These are phyloP conservation scores for Phaffomyces antillensis DNA, from an alignment of 805 yeast species.

Conservation along the genomic window DNA sequence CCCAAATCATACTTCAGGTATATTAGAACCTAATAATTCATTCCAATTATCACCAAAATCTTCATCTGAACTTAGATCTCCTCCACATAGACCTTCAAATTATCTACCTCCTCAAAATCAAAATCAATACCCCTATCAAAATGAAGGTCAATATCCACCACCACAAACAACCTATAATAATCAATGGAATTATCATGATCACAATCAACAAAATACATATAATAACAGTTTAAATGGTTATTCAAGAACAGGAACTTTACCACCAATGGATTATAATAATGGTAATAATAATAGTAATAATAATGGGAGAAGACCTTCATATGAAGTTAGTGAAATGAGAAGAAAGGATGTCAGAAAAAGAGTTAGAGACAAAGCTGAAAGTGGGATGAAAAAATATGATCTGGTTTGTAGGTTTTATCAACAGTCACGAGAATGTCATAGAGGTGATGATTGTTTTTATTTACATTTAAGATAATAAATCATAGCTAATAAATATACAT, in stretches of 20 bases:
- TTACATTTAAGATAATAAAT: constrained; percentile 1
- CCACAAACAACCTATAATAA: no score
- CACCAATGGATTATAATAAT: background rate
- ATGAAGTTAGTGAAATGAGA: constrained; percentile 1
- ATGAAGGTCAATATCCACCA: no score
- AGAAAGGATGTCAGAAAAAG: constrained; percentile 4
- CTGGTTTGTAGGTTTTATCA: constrained; percentile 1
- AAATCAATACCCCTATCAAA: background rate
- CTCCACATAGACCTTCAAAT: background rate
- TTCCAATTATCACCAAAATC: no score
- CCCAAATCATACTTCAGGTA: background rate
- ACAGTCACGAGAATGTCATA: background rate
- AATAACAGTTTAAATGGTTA: no score
- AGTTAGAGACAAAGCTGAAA: background rate
- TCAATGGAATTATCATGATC: no score
- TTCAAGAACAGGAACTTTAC: background rate
- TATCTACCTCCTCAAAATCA: background rate
- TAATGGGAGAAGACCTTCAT: no score
- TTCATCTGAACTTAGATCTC: no score
- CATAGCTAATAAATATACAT: background rate
- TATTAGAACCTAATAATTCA: background rate
- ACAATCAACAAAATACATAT: no score
- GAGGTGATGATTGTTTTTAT: constrained; percentile 7
- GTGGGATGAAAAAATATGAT: background rate
- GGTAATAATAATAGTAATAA: no score